A percentile compares a stretch with the other conserved stretches of the same genome.
These are phyloP conservation scores for Chrysophaeum taylorii DNA, from an alignment of 352 stramenopile genomes.

Conservation along the genomic window DNA sequence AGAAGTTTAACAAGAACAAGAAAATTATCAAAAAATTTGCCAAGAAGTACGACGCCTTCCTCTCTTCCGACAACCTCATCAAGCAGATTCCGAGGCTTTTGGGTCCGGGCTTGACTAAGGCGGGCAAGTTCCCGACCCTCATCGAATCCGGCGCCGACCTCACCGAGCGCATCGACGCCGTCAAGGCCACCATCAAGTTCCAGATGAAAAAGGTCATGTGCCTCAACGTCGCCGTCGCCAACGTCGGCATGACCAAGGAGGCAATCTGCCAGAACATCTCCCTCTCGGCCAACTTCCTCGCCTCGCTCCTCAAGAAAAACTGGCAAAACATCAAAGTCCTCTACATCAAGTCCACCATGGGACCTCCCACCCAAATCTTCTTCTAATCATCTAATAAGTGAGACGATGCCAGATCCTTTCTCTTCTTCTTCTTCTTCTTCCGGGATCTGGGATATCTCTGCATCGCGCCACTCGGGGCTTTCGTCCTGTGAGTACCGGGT, in stretches of 20 bases:
- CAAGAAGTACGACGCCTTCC: conserved; percentile 99
- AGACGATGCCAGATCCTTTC: too few species aligned
- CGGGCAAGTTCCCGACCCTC: conserved; percentile 98
- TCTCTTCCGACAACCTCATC: conserved; percentile 97
- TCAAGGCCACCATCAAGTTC: conserved; percentile 99
- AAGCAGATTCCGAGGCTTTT: conserved; percentile 99
- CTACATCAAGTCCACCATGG: conserved; percentile 99
- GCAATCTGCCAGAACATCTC: conserved; percentile 96
- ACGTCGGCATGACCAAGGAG: conserved; percentile 83
- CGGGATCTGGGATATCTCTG: neutral
- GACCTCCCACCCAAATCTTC: conserved; percentile 94
- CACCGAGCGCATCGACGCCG: conserved; percentile 91
- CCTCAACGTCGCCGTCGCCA: conserved; percentile 94
- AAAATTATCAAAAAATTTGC: conserved; percentile 99
- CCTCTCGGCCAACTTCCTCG: conserved; percentile 96
- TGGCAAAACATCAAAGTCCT: conserved; percentile 99
- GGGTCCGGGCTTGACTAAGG: conserved; percentile 90
- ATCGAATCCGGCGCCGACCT: conserved; percentile 84
- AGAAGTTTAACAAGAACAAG: conserved; percentile 99
- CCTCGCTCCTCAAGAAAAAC: conserved; percentile 98
- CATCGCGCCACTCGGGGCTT: too few species aligned
- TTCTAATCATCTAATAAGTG: conserved; percentile 66
- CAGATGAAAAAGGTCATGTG: conserved; percentile 99
- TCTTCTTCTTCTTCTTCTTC: neutral
- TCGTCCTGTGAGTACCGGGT: too few species aligned